Evolutionary conservation across 805 yeast species (phyloP), one percentile per base, ranked within the genome.

Genomic region (Starmerella asiatica): DNA sequence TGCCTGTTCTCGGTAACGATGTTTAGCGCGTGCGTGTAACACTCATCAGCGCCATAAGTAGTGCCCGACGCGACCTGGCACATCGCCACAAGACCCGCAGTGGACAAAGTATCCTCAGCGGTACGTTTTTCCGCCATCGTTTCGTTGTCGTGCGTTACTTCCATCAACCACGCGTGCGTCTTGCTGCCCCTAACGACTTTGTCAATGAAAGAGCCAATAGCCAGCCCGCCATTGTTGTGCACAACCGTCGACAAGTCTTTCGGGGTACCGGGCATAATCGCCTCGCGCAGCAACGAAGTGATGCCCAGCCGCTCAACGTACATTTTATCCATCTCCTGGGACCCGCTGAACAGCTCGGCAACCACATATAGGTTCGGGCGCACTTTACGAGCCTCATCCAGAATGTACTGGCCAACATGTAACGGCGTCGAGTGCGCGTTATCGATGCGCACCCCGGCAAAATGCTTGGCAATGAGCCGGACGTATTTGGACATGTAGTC

Each of bases 151-250:
- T 88, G 98, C 2, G 97, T 86, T 54, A 96, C 88, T 56, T 91
- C 97, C 96, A 91, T 88, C 51, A 88, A 79, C 51, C 91, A 65
- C 0, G 97, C 95, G 61, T 85, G 96, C 3, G 94, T 93, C n/a
- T 77, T 74, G 32, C 76, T 71, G 3, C 78, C 67, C 1, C 75
- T 66, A 2, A 44, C 38, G 2, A 29, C 20, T 8, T 9, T 17
- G 26, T 32, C 34, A 34, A 88, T 65, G 51, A 80, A 77, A 0
- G 95, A 84, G 4, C 98, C 98, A 57, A 88, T 81, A 27, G 97
- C 95, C 49, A 84, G 68, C 3, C 98, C 98, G 27, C 96, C 97
- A 58, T 88, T 93, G 53, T 76, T 74, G 57, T 88, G 94, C 20
- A 88, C 79, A 37, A 86, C 67, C 42, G 88, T 67, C 3, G 95